phyloP scores from a whole-genome alignment of 78 protist species.

The Cavenderia fasciculata region DNA sequence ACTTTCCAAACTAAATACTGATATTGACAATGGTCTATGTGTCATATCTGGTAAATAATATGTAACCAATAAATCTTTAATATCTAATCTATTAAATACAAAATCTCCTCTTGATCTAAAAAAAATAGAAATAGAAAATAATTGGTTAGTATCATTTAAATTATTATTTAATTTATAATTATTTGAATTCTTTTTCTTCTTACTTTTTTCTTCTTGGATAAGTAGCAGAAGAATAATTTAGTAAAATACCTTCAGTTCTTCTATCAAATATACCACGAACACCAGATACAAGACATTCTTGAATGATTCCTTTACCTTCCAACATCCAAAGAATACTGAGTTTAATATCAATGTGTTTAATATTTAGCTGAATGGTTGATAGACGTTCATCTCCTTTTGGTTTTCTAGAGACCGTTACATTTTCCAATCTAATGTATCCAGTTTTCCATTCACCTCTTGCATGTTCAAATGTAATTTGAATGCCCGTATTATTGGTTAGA shows the following conservation, averaged over 20 bases:
- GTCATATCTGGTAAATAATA: constrained; percentile 41
- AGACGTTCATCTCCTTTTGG: constrained; percentile 67
- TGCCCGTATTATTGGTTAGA: constrained; percentile 68
- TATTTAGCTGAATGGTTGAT: constrained; percentile 51
- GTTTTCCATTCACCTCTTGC: constrained; percentile 64
- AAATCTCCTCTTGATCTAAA: constrained; percentile 51
- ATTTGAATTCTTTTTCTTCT: too few relatives aligned
- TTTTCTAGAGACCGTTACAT: constrained; percentile 65
- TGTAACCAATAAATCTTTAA: constrained; percentile 44
- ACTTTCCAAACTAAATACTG: constrained; percentile 39
- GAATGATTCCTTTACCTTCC: constrained; percentile 71
- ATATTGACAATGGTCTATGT: constrained; percentile 44
- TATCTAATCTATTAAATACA: constrained; percentile 40
- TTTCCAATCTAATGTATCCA: constrained; percentile 55
- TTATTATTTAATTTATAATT: not conserved
- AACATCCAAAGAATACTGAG: constrained; percentile 39
- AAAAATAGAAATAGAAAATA: too few relatives aligned
- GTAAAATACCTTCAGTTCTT: constrained; percentile 57
- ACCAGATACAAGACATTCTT: constrained; percentile 55
- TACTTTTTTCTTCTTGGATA: constrained; percentile 73
- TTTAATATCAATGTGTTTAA: constrained; percentile 60
- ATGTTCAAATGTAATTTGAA: constrained; percentile 51
- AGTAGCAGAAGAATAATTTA: not conserved
- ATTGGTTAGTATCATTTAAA: not conserved
- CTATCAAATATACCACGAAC: constrained; percentile 65